A percentile compares a stretch with the other conserved stretches of the same genome.
phyloP scores from a whole-genome alignment of 805 yeast species.

The Ascoidea tarda region DNA sequence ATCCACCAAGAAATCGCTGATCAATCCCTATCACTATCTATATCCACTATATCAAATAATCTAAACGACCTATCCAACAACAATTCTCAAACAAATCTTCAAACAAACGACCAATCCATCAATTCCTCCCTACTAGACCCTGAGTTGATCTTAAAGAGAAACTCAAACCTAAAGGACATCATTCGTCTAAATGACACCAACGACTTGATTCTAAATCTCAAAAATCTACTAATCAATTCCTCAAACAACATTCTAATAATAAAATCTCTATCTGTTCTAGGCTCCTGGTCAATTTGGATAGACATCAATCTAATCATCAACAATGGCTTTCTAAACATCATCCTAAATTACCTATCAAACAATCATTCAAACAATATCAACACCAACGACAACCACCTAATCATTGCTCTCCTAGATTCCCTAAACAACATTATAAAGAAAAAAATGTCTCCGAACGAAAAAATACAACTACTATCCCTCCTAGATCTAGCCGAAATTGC shows the following conservation, averaged over 20 bases:
- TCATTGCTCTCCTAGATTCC: conserved; percentile 43
- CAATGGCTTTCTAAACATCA: conserved; percentile 37
- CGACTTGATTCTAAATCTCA: conserved; percentile 53
- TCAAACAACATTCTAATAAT: conserved; percentile 34
- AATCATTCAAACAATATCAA: conserved; percentile 10
- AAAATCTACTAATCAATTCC: conserved; percentile 29
- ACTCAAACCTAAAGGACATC: conserved; percentile 64
- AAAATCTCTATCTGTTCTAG: conserved; percentile 51
- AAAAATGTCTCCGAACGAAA: conserved; percentile 41
- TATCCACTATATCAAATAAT: neutral
- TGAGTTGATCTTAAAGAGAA: conserved; percentile 45
- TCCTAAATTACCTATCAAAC: conserved; percentile 37
- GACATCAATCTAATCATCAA: conserved; percentile 64
- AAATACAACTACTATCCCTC: conserved; percentile 51
- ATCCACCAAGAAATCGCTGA: conserved; percentile 92
- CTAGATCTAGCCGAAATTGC: conserved; percentile 50
- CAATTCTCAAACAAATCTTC: neutral
- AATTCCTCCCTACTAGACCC: conserved; percentile 47
- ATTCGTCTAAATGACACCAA: conserved; percentile 70
- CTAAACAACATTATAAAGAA: conserved; percentile 40
- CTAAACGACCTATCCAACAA: too few relatives aligned
- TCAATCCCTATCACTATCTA: conserved; percentile 21
- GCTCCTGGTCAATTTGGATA: conserved; percentile 88
- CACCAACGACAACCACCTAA: conserved; percentile 22
- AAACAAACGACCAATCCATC: neutral